Percentiles rank a stretch among this genome's conserved stretches.
phyloP scores from a whole-genome alignment of 345 rosid genomes.

The Bruguiera parviflora region DNA sequence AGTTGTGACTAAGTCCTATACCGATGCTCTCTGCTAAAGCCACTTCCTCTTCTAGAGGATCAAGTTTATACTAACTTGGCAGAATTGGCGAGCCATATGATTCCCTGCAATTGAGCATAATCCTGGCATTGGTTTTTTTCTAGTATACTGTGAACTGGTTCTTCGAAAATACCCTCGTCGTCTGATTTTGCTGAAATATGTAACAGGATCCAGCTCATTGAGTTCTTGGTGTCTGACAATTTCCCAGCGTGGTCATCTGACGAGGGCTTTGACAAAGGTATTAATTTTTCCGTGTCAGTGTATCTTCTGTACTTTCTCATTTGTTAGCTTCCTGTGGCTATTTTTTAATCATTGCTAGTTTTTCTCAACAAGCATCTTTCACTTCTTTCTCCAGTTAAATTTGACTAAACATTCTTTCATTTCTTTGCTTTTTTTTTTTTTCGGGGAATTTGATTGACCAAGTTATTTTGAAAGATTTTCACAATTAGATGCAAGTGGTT shows the following conservation, averaged over 20 bases:
- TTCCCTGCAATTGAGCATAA: neutral
- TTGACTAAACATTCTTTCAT: neutral
- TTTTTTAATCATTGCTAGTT: neutral
- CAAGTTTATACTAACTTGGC: too few species aligned
- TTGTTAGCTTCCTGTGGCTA: neutral
- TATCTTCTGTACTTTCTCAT: neutral
- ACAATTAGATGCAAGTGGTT: neutral
- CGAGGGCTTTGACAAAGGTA: conserved; percentile 59
- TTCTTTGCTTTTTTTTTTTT: too few species aligned
- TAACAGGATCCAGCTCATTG: conserved; percentile 82
- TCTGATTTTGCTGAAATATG: conserved; percentile 4
- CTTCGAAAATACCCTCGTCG: neutral
- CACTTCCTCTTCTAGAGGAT: too few species aligned
- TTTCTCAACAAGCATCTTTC: neutral
- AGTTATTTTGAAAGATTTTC: neutral
- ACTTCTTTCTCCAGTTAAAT: neutral
- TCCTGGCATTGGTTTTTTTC: neutral
- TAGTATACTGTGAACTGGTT: neutral
- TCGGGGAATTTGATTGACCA: neutral
- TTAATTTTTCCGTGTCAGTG: neutral
- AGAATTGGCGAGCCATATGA: neutral
- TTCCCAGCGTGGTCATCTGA: conserved; percentile 50
- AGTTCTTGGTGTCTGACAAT: conserved; percentile 68
- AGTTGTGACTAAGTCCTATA: neutral
- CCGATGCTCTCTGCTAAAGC: too few species aligned